A percentile compares a stretch with the other conserved stretches of the same genome.
Conservation (phyloP, 2,329 filamentous ascomycete genomes). For the Huntiella decipiens region DNA sequence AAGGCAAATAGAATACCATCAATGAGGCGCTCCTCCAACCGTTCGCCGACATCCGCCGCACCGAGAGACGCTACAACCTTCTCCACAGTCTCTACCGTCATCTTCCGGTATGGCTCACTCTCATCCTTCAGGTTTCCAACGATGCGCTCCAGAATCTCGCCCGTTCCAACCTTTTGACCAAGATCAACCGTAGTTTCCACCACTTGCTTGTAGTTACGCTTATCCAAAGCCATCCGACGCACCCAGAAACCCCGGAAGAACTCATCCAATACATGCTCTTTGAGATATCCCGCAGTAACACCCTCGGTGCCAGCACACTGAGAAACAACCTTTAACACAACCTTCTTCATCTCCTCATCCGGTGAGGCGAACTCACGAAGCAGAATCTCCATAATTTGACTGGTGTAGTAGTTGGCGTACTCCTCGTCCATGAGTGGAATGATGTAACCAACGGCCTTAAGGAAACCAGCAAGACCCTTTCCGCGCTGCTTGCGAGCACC, state of each 20-base stretch:
- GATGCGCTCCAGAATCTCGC: slow-evolving; percentile 83
- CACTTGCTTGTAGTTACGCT: slow-evolving; percentile 92
- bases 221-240: slow-evolving; percentile 86
- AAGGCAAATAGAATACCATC: slow-evolving; percentile 92
- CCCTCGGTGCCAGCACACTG: slow-evolving; percentile 89
- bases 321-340: slow-evolving; percentile 90
- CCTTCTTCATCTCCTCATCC: slow-evolving; percentile 99
- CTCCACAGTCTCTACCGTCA: slow-evolving; percentile 96
- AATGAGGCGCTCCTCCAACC: slow-evolving; percentile 80
- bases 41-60: slow-evolving; percentile 81
- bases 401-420: slow-evolving; percentile 97
- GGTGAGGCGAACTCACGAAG: slow-evolving; percentile 90
- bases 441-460: slow-evolving; percentile 95
- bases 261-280: slow-evolving; percentile 83
- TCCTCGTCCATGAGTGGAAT: slow-evolving; percentile 99
- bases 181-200: slow-evolving; percentile 96
- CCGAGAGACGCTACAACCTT: slow-evolving; percentile 88
- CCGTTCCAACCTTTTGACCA: slow-evolving; percentile 91
- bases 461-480: slow-evolving; percentile 84
- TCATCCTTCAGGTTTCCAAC: slow-evolving; percentile 96
- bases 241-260: slow-evolving; percentile 99
- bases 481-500: slow-evolving; percentile 90
- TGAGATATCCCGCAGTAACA: slow-evolving; percentile 85
- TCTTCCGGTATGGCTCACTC: slow-evolving; percentile 93
- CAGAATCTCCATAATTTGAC: slow-evolving; percentile 96